Evolutionary conservation across 352 stramenopile species (phyloP).

Genomic region (Albugo candida): DNA sequence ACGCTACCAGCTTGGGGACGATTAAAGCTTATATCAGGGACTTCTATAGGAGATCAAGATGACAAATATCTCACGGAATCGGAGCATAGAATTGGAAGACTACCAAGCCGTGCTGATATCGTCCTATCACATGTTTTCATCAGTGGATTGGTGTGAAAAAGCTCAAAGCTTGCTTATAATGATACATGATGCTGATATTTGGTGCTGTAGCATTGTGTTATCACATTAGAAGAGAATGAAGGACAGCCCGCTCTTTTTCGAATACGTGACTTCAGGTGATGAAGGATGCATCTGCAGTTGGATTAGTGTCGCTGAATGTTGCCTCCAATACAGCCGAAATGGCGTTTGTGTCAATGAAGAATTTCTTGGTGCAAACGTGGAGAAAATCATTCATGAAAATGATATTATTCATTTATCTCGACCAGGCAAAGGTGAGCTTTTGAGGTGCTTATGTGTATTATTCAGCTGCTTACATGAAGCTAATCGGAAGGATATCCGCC

Average conservation of each 20-base stretch:
- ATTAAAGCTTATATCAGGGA: slow-evolving; percentile 40
- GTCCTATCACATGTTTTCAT: slow-evolving; percentile 39
- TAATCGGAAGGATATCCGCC: slow-evolving; percentile 15
- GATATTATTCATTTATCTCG: slow-evolving; percentile 54
- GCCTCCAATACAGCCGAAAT: slow-evolving; percentile 21
- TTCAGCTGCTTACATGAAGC: slow-evolving; percentile 1
- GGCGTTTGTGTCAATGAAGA: slow-evolving; percentile 52
- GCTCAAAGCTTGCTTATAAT: not conserved
- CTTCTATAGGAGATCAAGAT: no score
- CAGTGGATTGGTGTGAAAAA: slow-evolving; percentile 24
- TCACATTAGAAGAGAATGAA: slow-evolving; percentile 17
- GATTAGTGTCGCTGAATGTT: not conserved
- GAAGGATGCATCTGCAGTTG: no score
- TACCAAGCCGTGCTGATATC: slow-evolving; percentile 19
- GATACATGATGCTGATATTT: slow-evolving; percentile 11
- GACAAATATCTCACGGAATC: slow-evolving; percentile 15
- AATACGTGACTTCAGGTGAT: slow-evolving; percentile 37
- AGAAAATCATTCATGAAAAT: slow-evolving; percentile 14
- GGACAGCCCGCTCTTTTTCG: slow-evolving; percentile 14
- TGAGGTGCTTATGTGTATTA: not conserved
- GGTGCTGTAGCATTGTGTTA: slow-evolving; percentile 33
- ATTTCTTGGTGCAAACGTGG: slow-evolving; percentile 21
- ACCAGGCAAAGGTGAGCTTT: slow-evolving; percentile 13
- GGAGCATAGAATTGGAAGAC: slow-evolving; percentile 34
- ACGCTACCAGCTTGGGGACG: slow-evolving; percentile 22